Evolutionary conservation across 129 eudicot genomes (phyloP).

Genomic region (Heracleum sosnowskyi): DNA sequence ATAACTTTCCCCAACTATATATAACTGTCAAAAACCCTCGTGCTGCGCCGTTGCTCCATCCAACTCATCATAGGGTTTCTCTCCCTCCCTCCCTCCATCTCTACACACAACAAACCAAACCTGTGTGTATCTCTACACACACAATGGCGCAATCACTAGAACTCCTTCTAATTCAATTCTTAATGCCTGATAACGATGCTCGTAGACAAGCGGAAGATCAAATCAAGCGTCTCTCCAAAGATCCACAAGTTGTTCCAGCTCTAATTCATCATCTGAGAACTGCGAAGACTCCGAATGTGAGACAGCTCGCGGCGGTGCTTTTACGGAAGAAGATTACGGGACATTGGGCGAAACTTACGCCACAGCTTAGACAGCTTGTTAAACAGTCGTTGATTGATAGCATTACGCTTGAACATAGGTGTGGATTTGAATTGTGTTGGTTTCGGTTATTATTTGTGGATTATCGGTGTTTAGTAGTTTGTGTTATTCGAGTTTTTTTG

Average conservation of each 20-base stretch:
- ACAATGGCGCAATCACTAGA: slow-evolving; percentile 86
- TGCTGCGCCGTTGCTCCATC: neutral
- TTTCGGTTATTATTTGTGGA: neutral
- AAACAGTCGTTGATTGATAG: slow-evolving; percentile 86
- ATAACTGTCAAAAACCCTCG: slow-evolving; percentile 16
- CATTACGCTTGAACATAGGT: slow-evolving; percentile 96
- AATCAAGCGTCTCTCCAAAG: slow-evolving; percentile 85
- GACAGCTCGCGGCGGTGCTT: slow-evolving; percentile 90
- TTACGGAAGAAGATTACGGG: slow-evolving; percentile 98
- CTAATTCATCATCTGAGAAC: slow-evolving; percentile 89
- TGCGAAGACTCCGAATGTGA: slow-evolving; percentile 93
- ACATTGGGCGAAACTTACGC: slow-evolving; percentile 81
- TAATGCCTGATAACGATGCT: slow-evolving; percentile 98
- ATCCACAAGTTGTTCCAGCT: slow-evolving; percentile 95
- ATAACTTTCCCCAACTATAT: neutral
- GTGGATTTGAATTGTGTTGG: neutral
- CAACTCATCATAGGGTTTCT: slow-evolving; percentile 15
- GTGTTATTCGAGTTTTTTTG: no score
- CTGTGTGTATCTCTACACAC: neutral
- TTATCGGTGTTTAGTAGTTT: no score
- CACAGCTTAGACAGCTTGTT: slow-evolving; percentile 59
- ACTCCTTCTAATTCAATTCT: slow-evolving; percentile 70
- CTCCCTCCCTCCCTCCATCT: neutral
- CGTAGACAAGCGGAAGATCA: slow-evolving; percentile 98
- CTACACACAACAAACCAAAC: neutral